A percentile compares a stretch with the other conserved stretches of the same genome.
phyloP scores from a whole-genome alignment of 148 eudicot species.

The Spergularia marina region DNA sequence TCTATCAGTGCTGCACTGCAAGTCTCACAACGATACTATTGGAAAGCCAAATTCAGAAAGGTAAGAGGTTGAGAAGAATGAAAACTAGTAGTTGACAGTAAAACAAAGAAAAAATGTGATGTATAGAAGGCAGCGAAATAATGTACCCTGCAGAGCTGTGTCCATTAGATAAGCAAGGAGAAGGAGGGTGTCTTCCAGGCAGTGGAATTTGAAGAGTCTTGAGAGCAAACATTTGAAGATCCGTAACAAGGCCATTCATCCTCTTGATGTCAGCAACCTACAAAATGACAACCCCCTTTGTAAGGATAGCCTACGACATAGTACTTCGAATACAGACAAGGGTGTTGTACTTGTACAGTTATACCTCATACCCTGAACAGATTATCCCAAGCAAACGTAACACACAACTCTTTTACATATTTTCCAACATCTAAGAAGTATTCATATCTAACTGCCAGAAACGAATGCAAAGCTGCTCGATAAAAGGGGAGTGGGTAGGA shows the following conservation, averaged over 20 bases:
- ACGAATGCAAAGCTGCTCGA: neutral
- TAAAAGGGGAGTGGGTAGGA: too few species aligned
- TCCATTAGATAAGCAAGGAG: constrained; percentile 65
- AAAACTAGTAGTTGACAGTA: neutral
- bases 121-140: constrained; percentile 3
- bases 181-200: constrained; percentile 95
- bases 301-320: neutral
- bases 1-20: neutral
- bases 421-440: neutral
- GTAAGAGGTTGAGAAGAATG: neutral
- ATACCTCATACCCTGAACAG: neutral
- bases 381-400: neutral
- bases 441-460: neutral
- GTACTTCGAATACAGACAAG: neutral
- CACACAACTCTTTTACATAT: too few species aligned
- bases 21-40: neutral
- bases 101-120: neutral
- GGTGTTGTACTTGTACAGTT: neutral
- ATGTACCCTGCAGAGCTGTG: constrained; percentile 48
- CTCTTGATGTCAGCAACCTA: constrained; percentile 91
- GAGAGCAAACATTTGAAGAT: constrained; percentile 95
- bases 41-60: neutral
- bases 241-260: constrained; percentile 77
- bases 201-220: constrained; percentile 83
- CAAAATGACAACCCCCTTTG: constrained; percentile 3